Evolutionary conservation across 129 eudicot species (phyloP), one percentile per base, ranked within the genome.

Genomic region (Ambrosia artemisiifolia): DNA sequence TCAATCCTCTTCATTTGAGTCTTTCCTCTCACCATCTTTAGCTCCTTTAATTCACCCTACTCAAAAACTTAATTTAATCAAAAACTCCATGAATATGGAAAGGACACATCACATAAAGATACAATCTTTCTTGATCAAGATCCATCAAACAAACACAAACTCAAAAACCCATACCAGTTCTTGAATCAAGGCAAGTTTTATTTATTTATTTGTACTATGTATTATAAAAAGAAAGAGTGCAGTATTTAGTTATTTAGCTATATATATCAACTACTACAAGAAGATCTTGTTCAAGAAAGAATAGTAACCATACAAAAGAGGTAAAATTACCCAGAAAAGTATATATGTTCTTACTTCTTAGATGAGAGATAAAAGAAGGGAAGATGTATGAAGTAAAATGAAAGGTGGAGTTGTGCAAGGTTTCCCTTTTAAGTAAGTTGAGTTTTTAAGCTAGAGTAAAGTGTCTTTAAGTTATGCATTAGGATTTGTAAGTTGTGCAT

Each of bases 291-390:
- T 62, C 67, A 78, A 40, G 64, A 75, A 75, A 53, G 66, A 80
- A 47, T 62, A 67, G 80, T 42, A 59, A 76, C 47, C 72, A 71
- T 72, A 84, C 78, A 43, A 43, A 72, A 75, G 72, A 85, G 76
- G 79, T 34, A 70, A 64, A 75, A 61, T 54, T 42, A 75, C 83
- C 83, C 75, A 80, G 83, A 80, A 77, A 77, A 69, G 75, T 24
- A 40, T 6, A 10, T 60, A 6, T 63, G 72, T 53, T 70, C 67
- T 70, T 63, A 56, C 73, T 76, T 75, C 66, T 70, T 62, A 24
- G 14, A 66, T 47, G 79, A 36, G 70, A 30, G 80, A 35, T 32
- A 67, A 12, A 28, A 3, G 8, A 20, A n/a, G 32, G 14, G 12
- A 36, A 5, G 50, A 46, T 66, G 28, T 60, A 63, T 60, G 50